Conservation (phyloP, 192 early-diverging fungal genomes). For the Entomortierella lignicola region DNA sequence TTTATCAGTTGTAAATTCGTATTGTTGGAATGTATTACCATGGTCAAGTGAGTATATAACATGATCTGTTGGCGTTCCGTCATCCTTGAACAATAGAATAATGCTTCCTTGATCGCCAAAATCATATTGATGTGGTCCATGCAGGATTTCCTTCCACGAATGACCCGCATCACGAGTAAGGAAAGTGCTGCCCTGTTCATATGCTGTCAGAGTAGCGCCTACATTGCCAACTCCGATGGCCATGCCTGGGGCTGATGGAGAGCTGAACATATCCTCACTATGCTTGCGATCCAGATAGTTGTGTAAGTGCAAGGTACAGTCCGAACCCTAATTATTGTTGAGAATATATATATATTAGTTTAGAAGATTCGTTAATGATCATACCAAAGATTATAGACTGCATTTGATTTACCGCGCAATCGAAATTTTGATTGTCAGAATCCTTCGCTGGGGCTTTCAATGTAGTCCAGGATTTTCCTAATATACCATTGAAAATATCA, state of each 20-base stretch:
- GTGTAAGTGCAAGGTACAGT: slow-evolving; percentile 85
- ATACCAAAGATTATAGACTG: too few relatives aligned
- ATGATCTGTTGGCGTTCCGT: slow-evolving; percentile 69
- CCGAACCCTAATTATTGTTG: slow-evolving; percentile 24
- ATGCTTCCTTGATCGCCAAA: slow-evolving; percentile 95
- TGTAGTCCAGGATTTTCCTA: slow-evolving; percentile 13
- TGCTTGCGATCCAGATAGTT: slow-evolving; percentile 88
- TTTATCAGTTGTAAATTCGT: slow-evolving; percentile 58
- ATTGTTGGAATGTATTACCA: slow-evolving; percentile 74
- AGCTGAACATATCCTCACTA: slow-evolving; percentile 82
- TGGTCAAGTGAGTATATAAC: slow-evolving; percentile 73
- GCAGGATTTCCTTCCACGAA: slow-evolving; percentile 84
- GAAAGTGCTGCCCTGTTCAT: slow-evolving; percentile 84
- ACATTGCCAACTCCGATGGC: slow-evolving; percentile 96
- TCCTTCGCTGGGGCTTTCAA: slow-evolving; percentile 57
- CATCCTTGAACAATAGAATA: slow-evolving; percentile 87
- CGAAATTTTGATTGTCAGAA: slow-evolving; percentile 42
- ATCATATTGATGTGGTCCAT: slow-evolving; percentile 91
- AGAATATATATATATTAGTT: not conserved
- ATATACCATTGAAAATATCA: not conserved
- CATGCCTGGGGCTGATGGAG: slow-evolving; percentile 83
- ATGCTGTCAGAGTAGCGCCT: slow-evolving; percentile 69
- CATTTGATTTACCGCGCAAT: slow-evolving; percentile 44
- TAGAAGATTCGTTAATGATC: not conserved
- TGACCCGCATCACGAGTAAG: slow-evolving; percentile 89